Evolutionary conservation across 495 filamentous ascomycete species (phyloP), one percentile per base, ranked within the genome.

Genomic region (Penicillium tannophilum): DNA sequence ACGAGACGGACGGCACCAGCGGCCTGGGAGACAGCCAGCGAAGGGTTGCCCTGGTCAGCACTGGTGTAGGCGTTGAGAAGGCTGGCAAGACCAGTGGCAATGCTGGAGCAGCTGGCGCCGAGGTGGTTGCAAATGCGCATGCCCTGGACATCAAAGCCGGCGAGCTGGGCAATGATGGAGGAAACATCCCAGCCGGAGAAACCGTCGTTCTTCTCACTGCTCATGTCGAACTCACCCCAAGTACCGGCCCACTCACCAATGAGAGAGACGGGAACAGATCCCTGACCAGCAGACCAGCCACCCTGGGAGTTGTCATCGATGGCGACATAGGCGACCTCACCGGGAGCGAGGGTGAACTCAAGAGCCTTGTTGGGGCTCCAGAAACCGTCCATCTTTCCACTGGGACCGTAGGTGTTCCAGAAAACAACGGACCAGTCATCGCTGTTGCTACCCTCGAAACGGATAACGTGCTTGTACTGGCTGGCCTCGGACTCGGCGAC

Each of bases 151-250:
- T 64, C 60, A 44, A 59, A 10, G 56, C 62, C 66, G 56, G 64
- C 64, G 41, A 54, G 52, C 61, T 77, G 54, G 43, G 74, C 78
- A 50, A 68, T 62, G 63, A 87, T 85, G 60, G 75, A 78, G 42
- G 77, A 77, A 42, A 86, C 76, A 60, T 85, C 81, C 74, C 83
- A 87, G 62, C 77, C 74, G 50, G 75, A 74, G 62, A 55, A 71
- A 45, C 73, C 66, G 53, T 74, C 66, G 68, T 80, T 82, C 63
- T 77, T 74, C 12, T 71, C 68, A 61, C 74, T 75, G 53, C 72
- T 67, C 58, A 88, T 83, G 70, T 81, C 78, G 56, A 83, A 76
- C 63, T 85, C 82, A 63, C 80, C 80, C 79, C 80, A 82, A 49
- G 78, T 79, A 65, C 70, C 76, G 8, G 72, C 69, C 44, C 75